These are phyloP conservation scores for Athelia sp. DNA, from an alignment of 1,284 basidiomycete species.

Conservation along the genomic window DNA sequence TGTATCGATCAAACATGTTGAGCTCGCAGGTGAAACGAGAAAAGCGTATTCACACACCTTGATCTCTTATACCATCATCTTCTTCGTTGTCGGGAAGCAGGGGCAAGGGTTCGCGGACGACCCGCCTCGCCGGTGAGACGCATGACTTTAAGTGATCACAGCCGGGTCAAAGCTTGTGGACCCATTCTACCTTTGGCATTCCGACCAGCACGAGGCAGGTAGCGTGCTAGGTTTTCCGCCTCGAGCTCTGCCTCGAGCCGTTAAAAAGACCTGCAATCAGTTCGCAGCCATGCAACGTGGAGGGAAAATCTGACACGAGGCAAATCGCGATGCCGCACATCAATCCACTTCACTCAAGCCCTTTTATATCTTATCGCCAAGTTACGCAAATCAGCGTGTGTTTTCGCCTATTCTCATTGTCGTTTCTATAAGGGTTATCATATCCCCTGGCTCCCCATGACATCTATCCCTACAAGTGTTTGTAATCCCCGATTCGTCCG, in stretches of 20 bases:
- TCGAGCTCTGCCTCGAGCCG: slow-evolving; percentile 39
- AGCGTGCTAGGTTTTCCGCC: slow-evolving; percentile 41
- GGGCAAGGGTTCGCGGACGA: too few species aligned
- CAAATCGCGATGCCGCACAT: slow-evolving; percentile 1
- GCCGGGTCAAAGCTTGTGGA: not conserved
- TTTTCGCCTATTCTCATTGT: not conserved
- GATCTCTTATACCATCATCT: too few species aligned
- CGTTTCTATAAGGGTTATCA: not conserved
- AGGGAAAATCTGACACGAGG: not conserved
- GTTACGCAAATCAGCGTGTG: too few species aligned
- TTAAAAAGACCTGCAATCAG: too few species aligned
- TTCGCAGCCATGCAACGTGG: slow-evolving; percentile 72
- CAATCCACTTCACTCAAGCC: too few species aligned
- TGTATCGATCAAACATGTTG: too few species aligned
- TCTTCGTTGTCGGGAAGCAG: too few species aligned
- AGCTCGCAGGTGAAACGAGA: too few species aligned
- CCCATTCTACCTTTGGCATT: slow-evolving; percentile 31
- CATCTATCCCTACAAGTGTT: slow-evolving; percentile 4
- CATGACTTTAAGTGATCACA: too few species aligned
- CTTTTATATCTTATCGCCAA: too few species aligned
- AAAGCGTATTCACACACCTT: too few species aligned
- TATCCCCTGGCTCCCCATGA: slow-evolving; percentile 2
- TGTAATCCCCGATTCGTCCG: not conserved
- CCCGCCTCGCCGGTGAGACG: too few species aligned
- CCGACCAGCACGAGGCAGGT: slow-evolving; percentile 64